Evolutionary conservation across 345 rosid genomes (phyloP).

Genomic region (Linum usitatissimum): DNA sequence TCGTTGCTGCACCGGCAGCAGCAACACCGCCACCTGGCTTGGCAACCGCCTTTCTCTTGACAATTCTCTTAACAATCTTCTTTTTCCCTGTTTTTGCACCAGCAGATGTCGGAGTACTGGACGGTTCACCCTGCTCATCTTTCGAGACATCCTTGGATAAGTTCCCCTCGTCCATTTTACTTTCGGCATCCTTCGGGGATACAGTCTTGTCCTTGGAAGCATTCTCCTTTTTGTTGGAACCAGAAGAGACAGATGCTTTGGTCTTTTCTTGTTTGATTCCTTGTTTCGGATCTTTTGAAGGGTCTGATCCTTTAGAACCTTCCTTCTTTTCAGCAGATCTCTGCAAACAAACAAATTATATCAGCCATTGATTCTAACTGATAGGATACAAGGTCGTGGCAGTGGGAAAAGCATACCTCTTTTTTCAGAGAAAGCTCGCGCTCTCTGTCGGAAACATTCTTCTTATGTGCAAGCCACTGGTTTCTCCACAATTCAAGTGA

Average conservation of each 20-base stretch:
- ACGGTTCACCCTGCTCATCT: constrained; percentile 28
- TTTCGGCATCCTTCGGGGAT: constrained; percentile 21
- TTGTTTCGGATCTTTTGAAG: constrained; percentile 30
- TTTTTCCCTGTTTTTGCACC: constrained; percentile 49
- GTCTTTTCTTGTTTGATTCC: constrained; percentile 25
- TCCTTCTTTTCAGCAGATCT: constrained; percentile 43
- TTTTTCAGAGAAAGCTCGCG: constrained; percentile 38
- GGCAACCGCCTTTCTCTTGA: constrained; percentile 41
- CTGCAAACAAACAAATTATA: constrained; percentile 25
- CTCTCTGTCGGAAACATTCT: constrained; percentile 57
- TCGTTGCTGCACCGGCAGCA: constrained; percentile 29
- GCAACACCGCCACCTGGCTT: constrained; percentile 29
- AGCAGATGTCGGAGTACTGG: constrained; percentile 30
- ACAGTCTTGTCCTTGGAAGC: constrained; percentile 27
- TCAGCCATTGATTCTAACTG: background rate
- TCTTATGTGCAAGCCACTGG: constrained; percentile 77
- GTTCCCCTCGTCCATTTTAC: constrained; percentile 25
- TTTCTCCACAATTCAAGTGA: constrained; percentile 63
- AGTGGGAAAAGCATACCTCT: constrained; percentile 27
- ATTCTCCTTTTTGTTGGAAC: constrained; percentile 24
- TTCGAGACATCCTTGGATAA: constrained; percentile 29
- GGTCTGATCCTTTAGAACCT: constrained; percentile 23
- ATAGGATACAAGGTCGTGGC: background rate
- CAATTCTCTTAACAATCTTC: constrained; percentile 71
- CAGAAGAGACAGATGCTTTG: constrained; percentile 27